These are phyloP conservation scores for Arabidopsis arenosa DNA, from an alignment of 345 rosid species.

Conservation along the genomic window DNA sequence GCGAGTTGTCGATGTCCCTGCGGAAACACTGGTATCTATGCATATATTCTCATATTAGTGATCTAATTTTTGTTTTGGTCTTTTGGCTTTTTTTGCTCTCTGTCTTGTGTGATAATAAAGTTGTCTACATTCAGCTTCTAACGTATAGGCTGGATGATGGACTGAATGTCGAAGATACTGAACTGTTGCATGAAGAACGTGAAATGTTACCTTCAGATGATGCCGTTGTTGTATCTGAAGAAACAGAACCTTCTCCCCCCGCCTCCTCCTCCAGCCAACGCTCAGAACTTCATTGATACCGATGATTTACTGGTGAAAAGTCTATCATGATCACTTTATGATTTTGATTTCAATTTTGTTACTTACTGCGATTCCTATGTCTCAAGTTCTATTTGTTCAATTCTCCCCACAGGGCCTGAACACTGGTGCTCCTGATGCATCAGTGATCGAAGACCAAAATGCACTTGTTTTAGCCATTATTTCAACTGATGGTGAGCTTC, in stretches of 20 bases:
- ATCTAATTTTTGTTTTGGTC: not conserved
- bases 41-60: conserved; percentile 18
- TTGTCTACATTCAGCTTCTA: conserved; percentile 60
- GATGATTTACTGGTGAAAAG: conserved; percentile 84
- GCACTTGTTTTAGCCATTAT: conserved; percentile 94
- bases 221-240: conserved; percentile 51
- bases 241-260: conserved; percentile 52
- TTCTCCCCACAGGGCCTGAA: conserved; percentile 67
- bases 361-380: not conserved
- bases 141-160: conserved; percentile 85
- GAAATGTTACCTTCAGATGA: conserved; percentile 61
- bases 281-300: conserved; percentile 64
- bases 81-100: not conserved
- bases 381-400: conserved; percentile 15
- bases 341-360: not conserved
- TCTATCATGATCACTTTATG: conserved; percentile 5
- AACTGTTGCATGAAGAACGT: conserved; percentile 55
- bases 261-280: conserved; percentile 54
- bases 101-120: conserved; percentile 24
- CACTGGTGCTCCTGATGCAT: conserved; percentile 46
- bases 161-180: conserved; percentile 58
- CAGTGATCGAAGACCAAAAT: conserved; percentile 81
- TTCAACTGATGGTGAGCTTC: conserved; percentile 62
- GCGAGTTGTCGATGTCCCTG: conserved; percentile 73
- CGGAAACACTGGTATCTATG: conserved; percentile 68